phyloP scores from a whole-genome alignment of 2,329 filamentous ascomycete genomes.

The Eutypa lata region DNA sequence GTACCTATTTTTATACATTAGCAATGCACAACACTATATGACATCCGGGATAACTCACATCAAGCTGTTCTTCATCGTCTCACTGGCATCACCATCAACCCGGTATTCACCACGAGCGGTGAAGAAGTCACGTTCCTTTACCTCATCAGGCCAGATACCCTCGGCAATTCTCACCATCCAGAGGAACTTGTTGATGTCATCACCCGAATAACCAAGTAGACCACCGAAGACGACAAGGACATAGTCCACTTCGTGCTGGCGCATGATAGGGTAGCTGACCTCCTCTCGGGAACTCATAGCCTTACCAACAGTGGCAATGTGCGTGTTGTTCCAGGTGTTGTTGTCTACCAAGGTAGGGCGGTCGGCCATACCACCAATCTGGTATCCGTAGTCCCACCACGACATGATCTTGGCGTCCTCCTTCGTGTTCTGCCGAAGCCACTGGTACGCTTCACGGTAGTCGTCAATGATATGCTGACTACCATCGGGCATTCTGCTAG shows the following conservation, averaged over 20 bases:
- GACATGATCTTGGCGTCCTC: constrained; percentile 98
- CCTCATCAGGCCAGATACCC: constrained; percentile 99
- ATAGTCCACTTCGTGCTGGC: constrained; percentile 97
- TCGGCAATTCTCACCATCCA: constrained; percentile 99
- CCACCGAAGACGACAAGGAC: constrained; percentile 97
- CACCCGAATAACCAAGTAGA: constrained; percentile 92
- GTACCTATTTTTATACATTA: constrained; percentile 65
- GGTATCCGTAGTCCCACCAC: constrained; percentile 99
- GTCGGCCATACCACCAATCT: constrained; percentile 99
- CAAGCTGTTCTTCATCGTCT: constrained; percentile 98
- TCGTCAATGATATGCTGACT: constrained; percentile 99
- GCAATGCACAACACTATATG: background rate
- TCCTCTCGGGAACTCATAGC: constrained; percentile 98
- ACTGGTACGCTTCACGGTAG: constrained; percentile 98
- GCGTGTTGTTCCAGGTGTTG: constrained; percentile 99
- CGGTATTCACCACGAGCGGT: constrained; percentile 90
- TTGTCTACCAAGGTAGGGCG: constrained; percentile 96
- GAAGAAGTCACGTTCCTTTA: constrained; percentile 96
- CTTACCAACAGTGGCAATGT: constrained; percentile 98
- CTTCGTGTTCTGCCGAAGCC: constrained; percentile 95
- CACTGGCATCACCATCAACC: constrained; percentile 88
- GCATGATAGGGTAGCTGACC: constrained; percentile 97
- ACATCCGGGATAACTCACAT: constrained; percentile 63
- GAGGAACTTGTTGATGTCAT: constrained; percentile 99
- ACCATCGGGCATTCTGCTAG: constrained; percentile 87